A percentile compares a stretch with the other conserved stretches of the same genome.
phyloP scores from a whole-genome alignment of 2,329 filamentous ascomycete species.

The Ascochyta clinopodiicola region DNA sequence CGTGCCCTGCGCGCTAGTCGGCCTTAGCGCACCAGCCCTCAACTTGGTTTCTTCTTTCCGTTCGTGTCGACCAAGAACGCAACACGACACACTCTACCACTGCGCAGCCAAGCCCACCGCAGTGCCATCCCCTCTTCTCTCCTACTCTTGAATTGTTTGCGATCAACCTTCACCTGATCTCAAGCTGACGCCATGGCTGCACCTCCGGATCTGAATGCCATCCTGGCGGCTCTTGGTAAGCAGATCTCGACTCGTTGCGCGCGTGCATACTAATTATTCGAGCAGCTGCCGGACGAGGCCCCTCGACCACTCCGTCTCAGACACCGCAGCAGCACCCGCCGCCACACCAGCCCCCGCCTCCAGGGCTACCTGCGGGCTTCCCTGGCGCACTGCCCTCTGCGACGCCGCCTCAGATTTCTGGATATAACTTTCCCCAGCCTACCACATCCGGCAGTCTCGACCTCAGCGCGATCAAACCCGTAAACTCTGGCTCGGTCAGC shows the following conservation, averaged over 20 bases:
- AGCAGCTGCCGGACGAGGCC: constrained; percentile 54
- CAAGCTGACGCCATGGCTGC: constrained; percentile 40
- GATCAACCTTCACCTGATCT: constrained; percentile 1
- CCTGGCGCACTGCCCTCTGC: constrained; percentile 51
- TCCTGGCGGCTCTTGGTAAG: constrained; percentile 49
- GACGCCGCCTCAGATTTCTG: constrained; percentile 50
- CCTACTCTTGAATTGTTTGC: constrained; percentile 2
- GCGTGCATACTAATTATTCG: constrained; percentile 15
- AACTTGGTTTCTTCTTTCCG: constrained; percentile 22
- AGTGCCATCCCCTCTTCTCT: neutral
- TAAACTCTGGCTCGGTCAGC: constrained; percentile 80
- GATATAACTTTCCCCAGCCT: constrained; percentile 68
- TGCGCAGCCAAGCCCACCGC: constrained; percentile 14
- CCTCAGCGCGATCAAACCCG: constrained; percentile 78
- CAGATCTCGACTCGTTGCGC: neutral
- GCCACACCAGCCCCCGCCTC: constrained; percentile 52
- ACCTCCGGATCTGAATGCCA: constrained; percentile 48
- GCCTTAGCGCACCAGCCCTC: constrained; percentile 5
- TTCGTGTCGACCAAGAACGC: constrained; percentile 19
- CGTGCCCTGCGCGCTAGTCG: constrained; percentile 8
- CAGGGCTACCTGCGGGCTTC: constrained; percentile 53
- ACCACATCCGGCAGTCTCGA: constrained; percentile 79
- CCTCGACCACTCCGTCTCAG: constrained; percentile 57
- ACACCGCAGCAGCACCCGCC: constrained; percentile 49
- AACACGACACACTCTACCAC: constrained; percentile 18